A percentile compares a stretch with the other conserved stretches of the same genome.
phyloP scores from a whole-genome alignment of 495 filamentous ascomycete species.

The Penicillium herquei region DNA sequence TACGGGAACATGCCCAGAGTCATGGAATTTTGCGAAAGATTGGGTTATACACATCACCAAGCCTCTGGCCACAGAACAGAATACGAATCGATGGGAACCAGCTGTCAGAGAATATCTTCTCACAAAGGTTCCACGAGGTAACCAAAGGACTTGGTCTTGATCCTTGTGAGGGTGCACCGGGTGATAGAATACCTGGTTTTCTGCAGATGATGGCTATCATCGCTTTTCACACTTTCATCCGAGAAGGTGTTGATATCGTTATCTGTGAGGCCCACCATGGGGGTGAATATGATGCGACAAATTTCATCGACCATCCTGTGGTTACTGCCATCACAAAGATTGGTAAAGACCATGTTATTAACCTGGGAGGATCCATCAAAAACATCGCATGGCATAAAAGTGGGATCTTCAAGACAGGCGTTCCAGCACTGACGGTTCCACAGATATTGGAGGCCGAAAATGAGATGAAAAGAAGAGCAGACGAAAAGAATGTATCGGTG shows the following conservation, averaged over 20 bases:
- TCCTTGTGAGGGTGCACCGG: neutral
- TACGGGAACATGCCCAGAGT: slow-evolving; percentile 30
- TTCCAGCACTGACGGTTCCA: slow-evolving; percentile 63
- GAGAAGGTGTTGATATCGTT: slow-evolving; percentile 62
- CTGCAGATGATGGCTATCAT: slow-evolving; percentile 69
- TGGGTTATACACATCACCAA: slow-evolving; percentile 77
- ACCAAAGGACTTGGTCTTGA: slow-evolving; percentile 45
- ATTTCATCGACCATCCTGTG: slow-evolving; percentile 65
- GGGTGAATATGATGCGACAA: slow-evolving; percentile 71
- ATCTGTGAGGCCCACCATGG: slow-evolving; percentile 75
- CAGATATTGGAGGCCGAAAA: slow-evolving; percentile 56
- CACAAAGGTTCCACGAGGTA: slow-evolving; percentile 63
- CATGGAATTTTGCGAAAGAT: slow-evolving; percentile 44
- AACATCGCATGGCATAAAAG: slow-evolving; percentile 90
- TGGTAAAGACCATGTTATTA: slow-evolving; percentile 74
- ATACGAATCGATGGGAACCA: slow-evolving; percentile 58
- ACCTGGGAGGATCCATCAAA: slow-evolving; percentile 72
- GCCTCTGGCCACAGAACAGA: slow-evolving; percentile 60
- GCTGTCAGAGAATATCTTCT: slow-evolving; percentile 52
- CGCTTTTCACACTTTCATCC: slow-evolving; percentile 67
- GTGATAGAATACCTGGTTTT: neutral
- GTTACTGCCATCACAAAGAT: slow-evolving; percentile 70
- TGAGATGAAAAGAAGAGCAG: slow-evolving; percentile 62
- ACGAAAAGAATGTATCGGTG: slow-evolving; percentile 52
- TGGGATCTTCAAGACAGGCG: slow-evolving; percentile 72